Percentiles rank a stretch among this genome's conserved stretches.
phyloP scores from a whole-genome alignment of 495 filamentous ascomycete species.

The Daldinia decipiens region DNA sequence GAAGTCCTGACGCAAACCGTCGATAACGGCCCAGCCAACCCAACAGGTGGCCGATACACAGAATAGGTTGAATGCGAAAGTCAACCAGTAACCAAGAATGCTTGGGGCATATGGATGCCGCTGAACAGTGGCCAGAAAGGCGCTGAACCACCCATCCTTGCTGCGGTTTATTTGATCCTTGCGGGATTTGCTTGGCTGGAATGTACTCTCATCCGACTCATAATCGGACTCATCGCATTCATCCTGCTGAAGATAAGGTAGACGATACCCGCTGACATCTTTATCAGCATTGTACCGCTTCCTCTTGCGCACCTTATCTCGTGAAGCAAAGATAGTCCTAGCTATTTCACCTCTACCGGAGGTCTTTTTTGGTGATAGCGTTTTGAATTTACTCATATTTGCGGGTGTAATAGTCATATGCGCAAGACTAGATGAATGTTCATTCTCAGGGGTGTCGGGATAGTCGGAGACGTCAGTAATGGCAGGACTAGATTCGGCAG shows the following conservation, averaged over 20 bases:
- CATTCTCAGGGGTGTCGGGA: constrained; percentile 57
- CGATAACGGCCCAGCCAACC: constrained; percentile 73
- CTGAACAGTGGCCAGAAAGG: constrained; percentile 74
- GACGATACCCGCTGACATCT: constrained; percentile 57
- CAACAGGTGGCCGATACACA: constrained; percentile 74
- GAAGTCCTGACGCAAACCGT: constrained; percentile 80
- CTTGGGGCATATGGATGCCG: constrained; percentile 85
- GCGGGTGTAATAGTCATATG: constrained; percentile 55
- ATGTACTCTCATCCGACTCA: constrained; percentile 53
- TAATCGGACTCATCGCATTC: constrained; percentile 72
- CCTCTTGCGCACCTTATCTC: constrained; percentile 59
- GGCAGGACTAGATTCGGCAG: constrained; percentile 83
- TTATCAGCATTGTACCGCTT: constrained; percentile 54
- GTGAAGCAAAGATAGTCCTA: constrained; percentile 42
- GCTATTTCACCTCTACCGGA: constrained; percentile 57
- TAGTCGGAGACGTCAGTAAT: constrained; percentile 72
- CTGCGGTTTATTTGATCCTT: constrained; percentile 51
- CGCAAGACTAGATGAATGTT: constrained; percentile 48
- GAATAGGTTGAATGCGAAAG: constrained; percentile 80
- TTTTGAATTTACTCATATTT: constrained; percentile 50
- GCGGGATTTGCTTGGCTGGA: constrained; percentile 37
- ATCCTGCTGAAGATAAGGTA: constrained; percentile 51
- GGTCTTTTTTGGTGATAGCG: constrained; percentile 56
- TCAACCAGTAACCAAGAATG: constrained; percentile 85
- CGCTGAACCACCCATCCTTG: constrained; percentile 58